Conservation (phyloP, 225 moss, liverwort and hornwort species). For the Pleurozium schreberi region DNA sequence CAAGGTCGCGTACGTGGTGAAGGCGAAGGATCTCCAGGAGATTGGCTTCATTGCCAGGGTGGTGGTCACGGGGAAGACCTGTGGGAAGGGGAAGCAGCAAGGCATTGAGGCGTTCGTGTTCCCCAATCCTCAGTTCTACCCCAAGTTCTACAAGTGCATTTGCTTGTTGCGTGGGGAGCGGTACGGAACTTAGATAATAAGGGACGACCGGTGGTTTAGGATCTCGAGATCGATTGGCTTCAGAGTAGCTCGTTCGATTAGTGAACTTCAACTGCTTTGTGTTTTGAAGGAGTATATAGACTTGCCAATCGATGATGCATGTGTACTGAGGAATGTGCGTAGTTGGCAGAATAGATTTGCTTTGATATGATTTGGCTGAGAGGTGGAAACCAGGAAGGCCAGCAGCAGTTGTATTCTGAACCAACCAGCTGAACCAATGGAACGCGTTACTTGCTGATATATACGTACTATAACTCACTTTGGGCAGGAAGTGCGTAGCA, state of each 20-base stretch:
- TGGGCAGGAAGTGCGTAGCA: not conserved
- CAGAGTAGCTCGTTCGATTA: not conserved
- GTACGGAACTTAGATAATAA: not conserved
- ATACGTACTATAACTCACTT: not conserved
- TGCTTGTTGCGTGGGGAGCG: constrained; percentile 8
- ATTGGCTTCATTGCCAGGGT: not conserved
- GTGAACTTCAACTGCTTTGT: not conserved
- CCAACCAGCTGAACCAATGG: not conserved
- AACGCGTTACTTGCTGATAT: not conserved
- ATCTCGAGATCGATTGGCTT: not conserved
- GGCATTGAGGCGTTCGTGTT: not conserved
- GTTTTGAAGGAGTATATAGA: not conserved
- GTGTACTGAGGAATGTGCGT: not conserved
- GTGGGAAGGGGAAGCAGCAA: not conserved
- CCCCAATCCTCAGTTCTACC: not conserved
- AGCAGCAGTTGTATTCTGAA: not conserved
- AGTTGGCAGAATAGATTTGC: not conserved
- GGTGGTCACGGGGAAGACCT: not conserved
- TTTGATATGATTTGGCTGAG: not conserved
- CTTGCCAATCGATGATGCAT: not conserved
- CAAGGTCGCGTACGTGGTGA: not conserved
- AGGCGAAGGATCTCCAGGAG: not conserved
- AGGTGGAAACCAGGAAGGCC: not conserved
- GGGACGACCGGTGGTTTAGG: not conserved
- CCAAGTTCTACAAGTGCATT: not conserved